These are phyloP conservation scores for Ceratobasidium sp. DNA, from an alignment of 1,284 basidiomycete species.

Conservation along the genomic window DNA sequence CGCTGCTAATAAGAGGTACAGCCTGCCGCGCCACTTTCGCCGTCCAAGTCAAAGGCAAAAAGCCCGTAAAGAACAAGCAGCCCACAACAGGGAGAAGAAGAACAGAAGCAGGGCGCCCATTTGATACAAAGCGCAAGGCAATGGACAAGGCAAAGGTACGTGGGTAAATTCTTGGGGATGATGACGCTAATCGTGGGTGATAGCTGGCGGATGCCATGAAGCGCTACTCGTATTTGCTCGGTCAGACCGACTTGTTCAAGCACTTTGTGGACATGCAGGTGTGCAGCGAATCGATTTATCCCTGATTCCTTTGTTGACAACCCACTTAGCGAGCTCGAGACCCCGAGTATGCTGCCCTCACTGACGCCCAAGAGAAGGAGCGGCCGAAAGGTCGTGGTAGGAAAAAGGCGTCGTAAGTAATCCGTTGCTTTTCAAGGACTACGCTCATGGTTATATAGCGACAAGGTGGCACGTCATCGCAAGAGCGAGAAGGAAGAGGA, in stretches of 20 bases:
- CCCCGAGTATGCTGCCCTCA: constrained; percentile 89
- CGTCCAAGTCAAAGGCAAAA: constrained; percentile 47
- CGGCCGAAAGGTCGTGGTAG: constrained; percentile 78
- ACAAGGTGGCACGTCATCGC: constrained; percentile 81
- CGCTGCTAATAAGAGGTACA: constrained; percentile 38
- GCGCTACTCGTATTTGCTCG: constrained; percentile 91
- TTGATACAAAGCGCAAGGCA: constrained; percentile 71
- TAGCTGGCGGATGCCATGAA: constrained; percentile 94
- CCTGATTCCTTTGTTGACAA: neutral
- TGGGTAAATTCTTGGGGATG: constrained; percentile 34
- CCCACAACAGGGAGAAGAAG: constrained; percentile 60
- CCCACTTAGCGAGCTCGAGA: constrained; percentile 79
- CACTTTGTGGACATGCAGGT: constrained; percentile 97
- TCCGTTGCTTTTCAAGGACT: constrained; percentile 15
- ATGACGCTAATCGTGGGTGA: neutral
- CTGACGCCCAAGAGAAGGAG: constrained; percentile 75
- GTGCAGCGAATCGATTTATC: constrained; percentile 39
- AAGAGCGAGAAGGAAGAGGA: constrained; percentile 99
- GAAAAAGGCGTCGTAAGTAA: constrained; percentile 74
- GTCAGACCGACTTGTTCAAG: constrained; percentile 94
- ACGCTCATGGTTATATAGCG: constrained; percentile 51
- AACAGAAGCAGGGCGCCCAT: constrained; percentile 66
- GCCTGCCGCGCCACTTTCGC: constrained; percentile 51
- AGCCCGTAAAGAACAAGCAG: constrained; percentile 51
- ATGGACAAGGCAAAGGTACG: constrained; percentile 83